Conservation (phyloP, 805 yeast genomes). For the Yarrowia sp. region DNA sequence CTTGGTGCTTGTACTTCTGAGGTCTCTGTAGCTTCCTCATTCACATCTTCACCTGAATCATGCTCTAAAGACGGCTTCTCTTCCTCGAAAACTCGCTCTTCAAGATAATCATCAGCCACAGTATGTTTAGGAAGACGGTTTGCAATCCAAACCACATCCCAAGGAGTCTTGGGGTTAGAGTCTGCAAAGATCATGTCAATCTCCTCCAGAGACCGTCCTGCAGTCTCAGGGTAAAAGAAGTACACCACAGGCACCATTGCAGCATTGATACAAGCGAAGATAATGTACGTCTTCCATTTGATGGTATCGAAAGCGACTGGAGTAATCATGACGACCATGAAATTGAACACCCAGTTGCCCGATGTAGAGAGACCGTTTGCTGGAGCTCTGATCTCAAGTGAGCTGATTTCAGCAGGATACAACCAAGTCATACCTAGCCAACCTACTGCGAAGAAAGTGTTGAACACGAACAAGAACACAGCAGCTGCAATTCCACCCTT, state of each 20-base stretch:
- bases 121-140: slow-evolving; percentile 44
- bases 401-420: slow-evolving; percentile 6
- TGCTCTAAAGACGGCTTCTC: not conserved
- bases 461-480: slow-evolving; percentile 11
- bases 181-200: slow-evolving; percentile 7
- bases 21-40: too few relatives aligned
- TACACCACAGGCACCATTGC: slow-evolving; percentile 18
- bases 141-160: slow-evolving; percentile 54
- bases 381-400: not conserved
- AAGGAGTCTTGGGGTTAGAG: slow-evolving; percentile 52
- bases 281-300: slow-evolving; percentile 13
- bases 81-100: not conserved
- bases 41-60: not conserved
- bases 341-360: slow-evolving; percentile 3
- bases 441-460: slow-evolving; percentile 8
- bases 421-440: slow-evolving; percentile 1
- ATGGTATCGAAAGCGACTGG: slow-evolving; percentile 8
- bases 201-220: not conserved
- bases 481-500: not conserved
- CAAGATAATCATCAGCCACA: not conserved
- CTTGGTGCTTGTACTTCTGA: too few relatives aligned
- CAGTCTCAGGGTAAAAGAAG: slow-evolving; percentile 14
- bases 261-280: slow-evolving; percentile 5
- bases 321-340: slow-evolving; percentile 15
- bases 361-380: slow-evolving; percentile 8